These are phyloP conservation scores for Collariella sp. DNA, from an alignment of 495 filamentous ascomycete species.

Conservation along the genomic window DNA sequence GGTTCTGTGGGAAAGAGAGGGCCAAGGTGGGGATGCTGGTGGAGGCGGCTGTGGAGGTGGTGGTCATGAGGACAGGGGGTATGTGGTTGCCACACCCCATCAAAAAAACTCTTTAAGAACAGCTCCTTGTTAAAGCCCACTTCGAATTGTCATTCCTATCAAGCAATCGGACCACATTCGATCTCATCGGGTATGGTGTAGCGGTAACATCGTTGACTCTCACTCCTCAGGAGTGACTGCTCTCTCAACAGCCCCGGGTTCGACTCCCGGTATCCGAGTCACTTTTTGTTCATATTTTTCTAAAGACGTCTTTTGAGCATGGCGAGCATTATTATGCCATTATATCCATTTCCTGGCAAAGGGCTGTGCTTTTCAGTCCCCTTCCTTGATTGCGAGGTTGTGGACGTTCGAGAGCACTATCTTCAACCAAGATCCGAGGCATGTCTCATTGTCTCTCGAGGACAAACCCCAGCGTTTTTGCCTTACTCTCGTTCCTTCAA, in stretches of 20 bases:
- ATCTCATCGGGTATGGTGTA: slow-evolving; percentile 6
- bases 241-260: slow-evolving; percentile 4
- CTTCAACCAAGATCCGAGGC: too few relatives aligned
- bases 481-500: too few relatives aligned
- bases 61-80: too few relatives aligned
- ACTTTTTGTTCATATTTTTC: neutral
- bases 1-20: too few relatives aligned
- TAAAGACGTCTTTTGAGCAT: neutral
- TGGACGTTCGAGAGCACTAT: too few relatives aligned
- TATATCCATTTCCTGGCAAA: too few relatives aligned
- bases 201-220: slow-evolving; percentile 6
- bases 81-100: neutral
- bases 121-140: neutral
- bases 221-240: neutral
- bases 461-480: too few relatives aligned
- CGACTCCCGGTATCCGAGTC: slow-evolving; percentile 8
- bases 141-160: neutral
- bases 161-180: slow-evolving; percentile 4
- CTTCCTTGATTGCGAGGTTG: too few relatives aligned
- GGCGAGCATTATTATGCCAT: neutral
- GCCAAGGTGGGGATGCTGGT: too few relatives aligned
- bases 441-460: too few relatives aligned
- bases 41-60: too few relatives aligned
- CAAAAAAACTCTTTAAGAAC: neutral
- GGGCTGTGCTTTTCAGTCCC: too few relatives aligned